phyloP scores from a whole-genome alignment of 1,284 basidiomycete species.

The Cryptococcus hybrid region DNA sequence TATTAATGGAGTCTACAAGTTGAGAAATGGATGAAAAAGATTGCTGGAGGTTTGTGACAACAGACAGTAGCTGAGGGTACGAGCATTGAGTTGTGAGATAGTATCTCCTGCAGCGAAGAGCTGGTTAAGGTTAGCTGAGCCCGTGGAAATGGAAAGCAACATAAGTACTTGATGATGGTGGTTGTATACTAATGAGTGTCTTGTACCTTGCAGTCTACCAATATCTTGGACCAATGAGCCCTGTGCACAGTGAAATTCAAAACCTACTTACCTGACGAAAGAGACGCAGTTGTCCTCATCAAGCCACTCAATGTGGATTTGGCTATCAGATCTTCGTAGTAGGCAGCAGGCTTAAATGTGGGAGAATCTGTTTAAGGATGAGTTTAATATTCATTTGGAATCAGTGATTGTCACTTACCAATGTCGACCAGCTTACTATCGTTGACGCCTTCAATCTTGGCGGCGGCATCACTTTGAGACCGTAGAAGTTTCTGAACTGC shows the following conservation, averaged over 20 bases:
- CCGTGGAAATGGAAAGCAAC: not conserved
- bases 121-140: constrained; percentile 11
- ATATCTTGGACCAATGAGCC: constrained; percentile 28
- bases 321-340: constrained; percentile 43
- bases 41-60: constrained; percentile 46
- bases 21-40: constrained; percentile 47
- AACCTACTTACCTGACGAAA: constrained; percentile 32
- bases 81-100: constrained; percentile 45
- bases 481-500: constrained; percentile 44
- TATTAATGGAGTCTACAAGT: constrained; percentile 39
- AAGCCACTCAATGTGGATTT: constrained; percentile 34
- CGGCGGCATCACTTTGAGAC: constrained; percentile 15
- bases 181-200: constrained; percentile 49
- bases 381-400: not conserved
- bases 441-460: not conserved
- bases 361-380: constrained; percentile 23
- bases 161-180: constrained; percentile 48
- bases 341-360: constrained; percentile 36
- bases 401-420: constrained; percentile 16
- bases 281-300: constrained; percentile 30
- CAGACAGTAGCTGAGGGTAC: constrained; percentile 45
- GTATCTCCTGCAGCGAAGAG: constrained; percentile 49
- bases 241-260: not conserved
- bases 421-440: constrained; percentile 21
- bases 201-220: constrained; percentile 40